These are phyloP conservation scores for Aureobasidium sp. DNA, from an alignment of 2,329 filamentous ascomycete genomes.

Conservation along the genomic window DNA sequence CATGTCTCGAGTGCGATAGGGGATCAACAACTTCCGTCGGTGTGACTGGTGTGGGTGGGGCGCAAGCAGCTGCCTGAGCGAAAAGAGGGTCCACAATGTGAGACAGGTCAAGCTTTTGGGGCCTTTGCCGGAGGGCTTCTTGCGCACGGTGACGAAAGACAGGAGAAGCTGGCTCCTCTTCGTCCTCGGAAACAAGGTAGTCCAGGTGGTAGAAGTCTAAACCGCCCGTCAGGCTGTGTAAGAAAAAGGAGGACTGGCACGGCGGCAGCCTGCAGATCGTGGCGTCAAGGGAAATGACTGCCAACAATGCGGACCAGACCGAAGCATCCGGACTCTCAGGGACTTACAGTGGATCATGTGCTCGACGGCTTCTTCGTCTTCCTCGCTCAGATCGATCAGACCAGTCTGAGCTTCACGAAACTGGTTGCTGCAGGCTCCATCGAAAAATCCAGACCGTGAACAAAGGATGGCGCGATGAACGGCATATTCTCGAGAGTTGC, in stretches of 20 bases:
- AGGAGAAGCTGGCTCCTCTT: conserved; percentile 21
- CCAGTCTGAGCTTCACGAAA: conserved; percentile 30
- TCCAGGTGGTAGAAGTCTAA: conserved; percentile 34
- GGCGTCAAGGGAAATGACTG: background rate
- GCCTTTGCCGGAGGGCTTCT: conserved; percentile 23
- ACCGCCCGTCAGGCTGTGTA: background rate
- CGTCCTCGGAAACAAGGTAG: conserved; percentile 27
- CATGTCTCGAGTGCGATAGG: background rate
- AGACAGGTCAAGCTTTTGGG: conserved; percentile 29
- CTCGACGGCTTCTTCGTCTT: conserved; percentile 33
- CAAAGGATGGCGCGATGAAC: conserved; percentile 44
- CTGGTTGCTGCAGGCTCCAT: conserved; percentile 32
- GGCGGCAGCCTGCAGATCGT: conserved; percentile 2
- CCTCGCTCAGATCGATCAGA: conserved; percentile 32
- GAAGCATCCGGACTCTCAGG: background rate
- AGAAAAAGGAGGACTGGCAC: background rate
- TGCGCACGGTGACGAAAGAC: conserved; percentile 29
- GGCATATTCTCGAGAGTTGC: conserved; percentile 39
- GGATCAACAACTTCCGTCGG: background rate
- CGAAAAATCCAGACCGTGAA: conserved; percentile 42
- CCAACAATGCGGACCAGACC: background rate
- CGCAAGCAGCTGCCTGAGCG: conserved; percentile 28
- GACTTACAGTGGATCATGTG: conserved; percentile 35
- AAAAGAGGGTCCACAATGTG: conserved; percentile 32
- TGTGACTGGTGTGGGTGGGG: conserved; percentile 16